Evolutionary conservation across 75 land plant genomes (phyloP).

Genomic region (Sequoiadendron giganteum): DNA sequence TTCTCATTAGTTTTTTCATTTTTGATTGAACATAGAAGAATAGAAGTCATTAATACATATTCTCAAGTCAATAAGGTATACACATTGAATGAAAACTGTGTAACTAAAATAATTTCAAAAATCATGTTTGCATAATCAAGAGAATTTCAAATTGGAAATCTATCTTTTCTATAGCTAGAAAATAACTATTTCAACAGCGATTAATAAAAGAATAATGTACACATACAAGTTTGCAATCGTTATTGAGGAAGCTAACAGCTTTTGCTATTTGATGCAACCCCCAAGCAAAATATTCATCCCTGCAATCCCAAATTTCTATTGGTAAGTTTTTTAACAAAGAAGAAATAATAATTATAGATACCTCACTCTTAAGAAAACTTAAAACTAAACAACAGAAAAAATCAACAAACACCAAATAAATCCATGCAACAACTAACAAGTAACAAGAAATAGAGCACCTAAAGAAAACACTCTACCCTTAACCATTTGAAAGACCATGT

Average conservation of each 20-base stretch:
- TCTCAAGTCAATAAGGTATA: background rate
- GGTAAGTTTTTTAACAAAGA: conserved; percentile 5
- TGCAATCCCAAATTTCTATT: conserved; percentile 21
- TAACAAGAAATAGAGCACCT: background rate
- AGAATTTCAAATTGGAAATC: background rate
- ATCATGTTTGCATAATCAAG: background rate
- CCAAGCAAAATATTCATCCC: conserved; percentile 99
- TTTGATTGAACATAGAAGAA: background rate
- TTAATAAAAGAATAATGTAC: background rate
- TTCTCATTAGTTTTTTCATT: background rate
- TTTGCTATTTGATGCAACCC: conserved; percentile 94
- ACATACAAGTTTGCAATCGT: conserved; percentile 97
- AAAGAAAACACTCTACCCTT: background rate
- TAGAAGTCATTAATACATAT: background rate
- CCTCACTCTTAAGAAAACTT: background rate
- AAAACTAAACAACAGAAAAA: background rate
- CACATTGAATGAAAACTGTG: background rate
- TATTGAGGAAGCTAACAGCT: conserved; percentile 99
- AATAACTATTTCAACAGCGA: conserved; percentile 9
- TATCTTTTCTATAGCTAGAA: background rate
- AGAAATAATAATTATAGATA: background rate
- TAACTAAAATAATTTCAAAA: background rate
- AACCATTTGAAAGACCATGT: background rate
- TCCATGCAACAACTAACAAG: background rate
- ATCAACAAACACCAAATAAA: background rate